Conservation (phyloP, 495 filamentous ascomycete genomes). For the Neurospora sp. region DNA sequence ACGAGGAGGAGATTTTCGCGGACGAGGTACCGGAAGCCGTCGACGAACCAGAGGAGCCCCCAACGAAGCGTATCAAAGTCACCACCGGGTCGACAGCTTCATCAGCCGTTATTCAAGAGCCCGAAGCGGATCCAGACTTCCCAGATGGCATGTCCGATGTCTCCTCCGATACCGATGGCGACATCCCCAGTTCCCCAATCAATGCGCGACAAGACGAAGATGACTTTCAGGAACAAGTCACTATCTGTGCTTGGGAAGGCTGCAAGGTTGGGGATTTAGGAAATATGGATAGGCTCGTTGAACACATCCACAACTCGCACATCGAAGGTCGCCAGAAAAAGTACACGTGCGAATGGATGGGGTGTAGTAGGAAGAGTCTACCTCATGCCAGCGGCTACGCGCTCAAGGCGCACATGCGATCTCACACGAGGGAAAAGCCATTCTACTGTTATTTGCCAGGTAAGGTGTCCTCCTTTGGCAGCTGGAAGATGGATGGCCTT, state of each 20-base stretch:
- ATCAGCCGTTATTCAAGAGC: conserved; percentile 33
- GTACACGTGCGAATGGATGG: conserved; percentile 91
- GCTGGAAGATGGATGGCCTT: background rate
- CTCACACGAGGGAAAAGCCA: conserved; percentile 94
- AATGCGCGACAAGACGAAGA: conserved; percentile 62
- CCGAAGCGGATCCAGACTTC: conserved; percentile 28
- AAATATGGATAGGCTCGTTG: conserved; percentile 90
- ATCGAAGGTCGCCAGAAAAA: conserved; percentile 63
- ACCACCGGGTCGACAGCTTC: conserved; percentile 35
- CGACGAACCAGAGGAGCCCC: conserved; percentile 28
- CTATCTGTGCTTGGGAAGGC: conserved; percentile 79
- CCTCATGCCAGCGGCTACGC: conserved; percentile 93
- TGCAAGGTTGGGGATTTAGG: conserved; percentile 70
- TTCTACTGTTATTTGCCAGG: conserved; percentile 94
- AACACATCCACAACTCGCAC: conserved; percentile 89
- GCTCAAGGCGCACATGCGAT: conserved; percentile 91
- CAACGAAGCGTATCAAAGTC: conserved; percentile 41
- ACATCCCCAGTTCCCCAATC: conserved; percentile 61
- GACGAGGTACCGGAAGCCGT: conserved; percentile 29
- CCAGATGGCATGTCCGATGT: conserved; percentile 48
- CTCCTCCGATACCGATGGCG: conserved; percentile 79
- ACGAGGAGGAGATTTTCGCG: conserved; percentile 39
- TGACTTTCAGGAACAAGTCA: conserved; percentile 82
- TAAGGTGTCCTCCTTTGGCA: conserved; percentile 28
- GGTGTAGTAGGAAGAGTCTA: conserved; percentile 77